Percentiles rank a stretch among this genome's conserved stretches.
phyloP scores from a whole-genome alignment of 1,284 basidiomycete species.

The Moniliella sp. region DNA sequence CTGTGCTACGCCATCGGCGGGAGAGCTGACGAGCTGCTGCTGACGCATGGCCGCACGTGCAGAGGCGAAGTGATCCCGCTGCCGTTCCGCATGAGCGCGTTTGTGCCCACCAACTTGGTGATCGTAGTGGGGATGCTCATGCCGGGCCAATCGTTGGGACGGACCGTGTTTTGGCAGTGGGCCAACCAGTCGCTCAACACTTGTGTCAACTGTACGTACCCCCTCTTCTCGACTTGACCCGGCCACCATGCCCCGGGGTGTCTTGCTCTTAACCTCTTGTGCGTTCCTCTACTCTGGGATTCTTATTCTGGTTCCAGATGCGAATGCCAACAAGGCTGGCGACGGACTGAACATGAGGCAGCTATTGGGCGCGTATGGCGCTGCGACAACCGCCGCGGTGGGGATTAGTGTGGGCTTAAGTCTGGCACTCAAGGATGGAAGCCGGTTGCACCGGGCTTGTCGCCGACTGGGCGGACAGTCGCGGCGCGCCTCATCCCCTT shows the following conservation, averaged over 20 bases:
- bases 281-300: background rate
- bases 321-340: constrained; percentile 39
- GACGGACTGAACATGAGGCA: constrained; percentile 36
- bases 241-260: background rate
- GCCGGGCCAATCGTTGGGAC: constrained; percentile 10
- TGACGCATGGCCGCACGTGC: background rate
- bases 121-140: constrained; percentile 13
- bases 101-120: constrained; percentile 41
- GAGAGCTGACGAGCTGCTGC: background rate
- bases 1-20: background rate
- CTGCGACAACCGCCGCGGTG: constrained; percentile 39
- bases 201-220: constrained; percentile 7
- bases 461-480: constrained; percentile 7
- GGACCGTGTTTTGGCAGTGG: constrained; percentile 41
- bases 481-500: constrained; percentile 38
- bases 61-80: constrained; percentile 31
- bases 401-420: constrained; percentile 39
- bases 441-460: constrained; percentile 23
- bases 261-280: background rate
- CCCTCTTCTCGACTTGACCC: too few relatives aligned
- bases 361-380: constrained; percentile 37
- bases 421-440: constrained; percentile 36
- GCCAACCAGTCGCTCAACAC: constrained; percentile 39
- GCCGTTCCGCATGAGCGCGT: constrained; percentile 40
- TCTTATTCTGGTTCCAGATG: constrained; percentile 24